Evolutionary conservation across 2,329 filamentous ascomycete genomes (phyloP), one percentile per base, ranked within the genome.

Genomic region (Microascus cirrosus): DNA sequence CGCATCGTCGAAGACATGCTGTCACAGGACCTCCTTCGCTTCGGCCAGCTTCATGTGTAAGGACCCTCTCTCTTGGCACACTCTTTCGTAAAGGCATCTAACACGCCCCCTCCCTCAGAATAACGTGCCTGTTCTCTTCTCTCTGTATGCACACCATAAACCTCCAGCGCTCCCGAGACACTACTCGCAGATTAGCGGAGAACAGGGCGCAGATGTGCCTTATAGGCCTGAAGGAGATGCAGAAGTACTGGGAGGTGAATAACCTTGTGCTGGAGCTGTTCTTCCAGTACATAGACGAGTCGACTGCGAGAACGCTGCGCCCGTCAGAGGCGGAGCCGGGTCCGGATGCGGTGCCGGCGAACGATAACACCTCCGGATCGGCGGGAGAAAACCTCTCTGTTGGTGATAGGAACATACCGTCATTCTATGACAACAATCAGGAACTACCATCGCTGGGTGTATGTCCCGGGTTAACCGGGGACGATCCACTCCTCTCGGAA

Each of bases 181-280:
- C 72, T 2, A 69, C 71, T 1, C 66, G 71, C 6, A 72, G 72
- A n/a, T 65, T 78, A 0, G 74, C 76, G 18, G 76, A 78, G 59
- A 73, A 77, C 57, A 69, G 76, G 32, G 74, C 75, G 0, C 72
- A 77, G n/a, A 60, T 78, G 0, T 78, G 76, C 58, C 64, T 78
- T 0, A 62, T 79, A 18, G 74, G 76, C 0, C 61, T 78, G 0
- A 71, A 76, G 55, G 76, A 79, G 59, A 62, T 78, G 11, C 76
- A 77, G 58, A 74, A 73, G 57, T 74, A 72, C 0, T 79, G 76
- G 76, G 74, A 77, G 54, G 64, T 78, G 10, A 74, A 74, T 13
- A 78, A 77, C 57, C 75, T 73, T 72, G 72, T 78, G 0, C 62
- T 78, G 3, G 69, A 78, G 59, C 64, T 78, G 0, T 79, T 79